Percentiles rank a stretch among this genome's conserved stretches.
Evolutionary conservation across 495 filamentous ascomycete genomes (phyloP).

Genomic region (Usnea hakonensis): DNA sequence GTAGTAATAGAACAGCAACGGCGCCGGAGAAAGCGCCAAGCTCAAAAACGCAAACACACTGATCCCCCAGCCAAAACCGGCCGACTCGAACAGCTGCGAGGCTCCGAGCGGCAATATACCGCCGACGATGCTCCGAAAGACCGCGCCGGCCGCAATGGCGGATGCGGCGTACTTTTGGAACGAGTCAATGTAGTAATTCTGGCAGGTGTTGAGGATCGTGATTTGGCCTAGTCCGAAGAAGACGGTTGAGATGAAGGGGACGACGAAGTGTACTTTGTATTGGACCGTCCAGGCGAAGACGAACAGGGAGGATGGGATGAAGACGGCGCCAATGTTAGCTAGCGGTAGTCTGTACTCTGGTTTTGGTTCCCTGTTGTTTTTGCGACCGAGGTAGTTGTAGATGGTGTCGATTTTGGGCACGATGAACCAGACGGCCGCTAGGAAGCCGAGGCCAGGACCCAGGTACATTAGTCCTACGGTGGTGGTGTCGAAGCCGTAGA

Average conservation of each 20-base stretch:
- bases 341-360: constrained; percentile 40
- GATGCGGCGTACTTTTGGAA: constrained; percentile 58
- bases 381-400: constrained; percentile 27
- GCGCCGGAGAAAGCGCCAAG: constrained; percentile 42
- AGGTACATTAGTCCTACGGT: constrained; percentile 54
- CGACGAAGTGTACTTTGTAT: constrained; percentile 47
- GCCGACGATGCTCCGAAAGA: constrained; percentile 47
- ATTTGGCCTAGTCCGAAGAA: constrained; percentile 49
- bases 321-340: constrained; percentile 38
- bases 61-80: constrained; percentile 53
- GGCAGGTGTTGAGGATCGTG: constrained; percentile 49
- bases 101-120: constrained; percentile 50
- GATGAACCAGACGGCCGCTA: constrained; percentile 33
- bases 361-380: constrained; percentile 27
- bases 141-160: constrained; percentile 47
- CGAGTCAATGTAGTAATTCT: constrained; percentile 63
- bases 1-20: constrained; percentile 45
- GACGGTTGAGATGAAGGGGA: constrained; percentile 54
- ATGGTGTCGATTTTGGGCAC: constrained; percentile 36
- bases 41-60: constrained; percentile 48
- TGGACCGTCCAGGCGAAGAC: constrained; percentile 63
- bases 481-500: constrained; percentile 41
- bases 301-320: constrained; percentile 49
- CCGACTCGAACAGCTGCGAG: constrained; percentile 39
- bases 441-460: constrained; percentile 52